phyloP scores from a whole-genome alignment of 441 rosid genomes.

The Adansonia grandidieri region DNA sequence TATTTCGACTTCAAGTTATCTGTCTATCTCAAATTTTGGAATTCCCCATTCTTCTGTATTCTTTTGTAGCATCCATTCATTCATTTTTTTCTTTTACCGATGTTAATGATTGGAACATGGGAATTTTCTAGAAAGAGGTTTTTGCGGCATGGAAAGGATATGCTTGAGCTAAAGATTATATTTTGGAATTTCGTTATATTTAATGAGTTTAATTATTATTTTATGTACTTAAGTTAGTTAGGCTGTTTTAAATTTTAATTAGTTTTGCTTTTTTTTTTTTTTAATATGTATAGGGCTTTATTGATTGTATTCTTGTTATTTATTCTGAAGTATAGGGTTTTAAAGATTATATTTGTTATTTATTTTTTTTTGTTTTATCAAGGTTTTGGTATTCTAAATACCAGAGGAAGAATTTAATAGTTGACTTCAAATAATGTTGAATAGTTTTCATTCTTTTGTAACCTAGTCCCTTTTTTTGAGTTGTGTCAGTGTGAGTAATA shows the following conservation, averaged over 20 bases:
- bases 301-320: background rate
- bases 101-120: conserved; percentile 14
- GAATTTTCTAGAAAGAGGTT: background rate
- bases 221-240: background rate
- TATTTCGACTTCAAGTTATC: conserved; percentile 3
- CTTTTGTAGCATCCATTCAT: background rate
- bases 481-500: background rate
- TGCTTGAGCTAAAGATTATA: background rate
- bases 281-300: background rate
- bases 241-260: background rate
- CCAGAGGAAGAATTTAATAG: background rate
- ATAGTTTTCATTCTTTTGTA: background rate
- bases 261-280: background rate
- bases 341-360: background rate
- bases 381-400: background rate
- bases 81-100: background rate
- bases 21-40: conserved; percentile 10
- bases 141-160: background rate
- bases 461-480: background rate
- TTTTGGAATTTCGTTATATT: conserved; percentile 4
- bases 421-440: background rate
- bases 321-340: background rate
- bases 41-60: background rate
- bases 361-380: background rate
- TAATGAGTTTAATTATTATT: conserved; percentile 4